Conservation (phyloP, 331 rosid genomes). For the Cydonia oblonga region DNA sequence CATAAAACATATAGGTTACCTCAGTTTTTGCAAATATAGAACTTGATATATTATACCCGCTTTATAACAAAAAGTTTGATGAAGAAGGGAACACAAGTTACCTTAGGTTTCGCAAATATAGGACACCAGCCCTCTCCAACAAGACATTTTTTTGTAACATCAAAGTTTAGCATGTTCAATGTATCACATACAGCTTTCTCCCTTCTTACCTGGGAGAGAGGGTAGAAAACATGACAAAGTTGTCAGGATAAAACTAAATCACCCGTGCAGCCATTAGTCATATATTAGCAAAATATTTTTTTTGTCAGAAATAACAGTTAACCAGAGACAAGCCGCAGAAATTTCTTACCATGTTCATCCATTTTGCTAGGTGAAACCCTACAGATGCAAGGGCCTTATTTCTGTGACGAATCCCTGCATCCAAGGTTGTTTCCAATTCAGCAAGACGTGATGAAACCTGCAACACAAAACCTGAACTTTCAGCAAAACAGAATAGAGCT, state of each 20-base stretch:
- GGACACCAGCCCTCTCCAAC: conserved; percentile 99
- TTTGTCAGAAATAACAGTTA: conserved; percentile 11
- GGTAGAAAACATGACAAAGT: conserved; percentile 21
- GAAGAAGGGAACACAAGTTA: conserved; percentile 11
- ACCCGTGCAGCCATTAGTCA: background rate
- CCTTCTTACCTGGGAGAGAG: conserved; percentile 71
- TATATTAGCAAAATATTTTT: background rate
- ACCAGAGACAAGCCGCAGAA: conserved; percentile 11
- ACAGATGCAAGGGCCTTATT: conserved; percentile 79
- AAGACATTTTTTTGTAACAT: conserved; percentile 95
- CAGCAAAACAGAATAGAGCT: background rate
- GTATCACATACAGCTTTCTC: conserved; percentile 97
- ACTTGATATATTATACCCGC: background rate
- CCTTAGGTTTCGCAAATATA: conserved; percentile 77
- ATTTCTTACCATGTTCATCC: conserved; percentile 77
- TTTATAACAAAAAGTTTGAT: background rate
- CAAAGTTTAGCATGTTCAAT: conserved; percentile 88
- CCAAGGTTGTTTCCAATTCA: conserved; percentile 86
- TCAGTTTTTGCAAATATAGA: background rate
- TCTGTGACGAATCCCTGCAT: conserved; percentile 83
- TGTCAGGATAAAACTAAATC: conserved; percentile 8
- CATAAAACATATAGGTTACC: background rate
- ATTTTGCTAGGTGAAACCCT: conserved; percentile 57
- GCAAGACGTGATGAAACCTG: conserved; percentile 85
- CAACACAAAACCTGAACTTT: conserved; percentile 12